Percentiles rank a stretch among this genome's conserved stretches.
Evolutionary conservation across 1,139 yeast genomes (phyloP).

Genomic region (Zygoascus sp.): DNA sequence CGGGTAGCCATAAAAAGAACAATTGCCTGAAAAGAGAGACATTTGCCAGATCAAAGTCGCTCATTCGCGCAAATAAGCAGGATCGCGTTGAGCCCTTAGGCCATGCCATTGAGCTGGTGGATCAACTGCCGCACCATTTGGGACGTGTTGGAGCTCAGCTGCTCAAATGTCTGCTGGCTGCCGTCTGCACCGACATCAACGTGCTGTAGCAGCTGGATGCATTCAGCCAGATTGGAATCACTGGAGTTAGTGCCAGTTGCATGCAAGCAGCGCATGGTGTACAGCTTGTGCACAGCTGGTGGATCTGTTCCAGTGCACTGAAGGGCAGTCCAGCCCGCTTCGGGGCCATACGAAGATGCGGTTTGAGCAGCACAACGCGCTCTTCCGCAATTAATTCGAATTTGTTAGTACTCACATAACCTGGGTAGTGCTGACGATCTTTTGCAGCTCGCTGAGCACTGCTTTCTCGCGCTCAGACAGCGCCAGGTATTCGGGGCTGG

Average conservation of each 20-base stretch:
- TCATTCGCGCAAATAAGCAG: too few species aligned
- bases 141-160: slow-evolving; percentile 1
- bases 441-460: slow-evolving; percentile 23
- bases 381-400: too few species aligned
- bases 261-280: too few species aligned
- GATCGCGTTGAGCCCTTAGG: too few species aligned
- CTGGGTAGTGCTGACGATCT: slow-evolving; percentile 20
- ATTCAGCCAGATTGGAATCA: slow-evolving; percentile 17
- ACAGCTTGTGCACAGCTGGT: neutral
- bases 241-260: slow-evolving; percentile 8
- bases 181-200: neutral
- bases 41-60: too few species aligned
- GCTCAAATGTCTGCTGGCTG: slow-evolving; percentile 1
- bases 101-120: slow-evolving; percentile 2
- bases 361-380: too few species aligned
- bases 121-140: slow-evolving; percentile 1
- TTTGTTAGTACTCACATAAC: slow-evolving; percentile 15
- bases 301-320: too few species aligned
- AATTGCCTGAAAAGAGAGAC: too few species aligned
- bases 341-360: too few species aligned
- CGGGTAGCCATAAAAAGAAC: too few species aligned
- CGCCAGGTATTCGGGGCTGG: neutral
- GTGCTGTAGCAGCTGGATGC: slow-evolving; percentile 13
- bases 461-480: slow-evolving; percentile 16
- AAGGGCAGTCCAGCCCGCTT: too few species aligned